Evolutionary conservation across 768 basidiomycete genomes (phyloP), one percentile per base, ranked within the genome.

Genomic region (Tylopilus subfusipes): DNA sequence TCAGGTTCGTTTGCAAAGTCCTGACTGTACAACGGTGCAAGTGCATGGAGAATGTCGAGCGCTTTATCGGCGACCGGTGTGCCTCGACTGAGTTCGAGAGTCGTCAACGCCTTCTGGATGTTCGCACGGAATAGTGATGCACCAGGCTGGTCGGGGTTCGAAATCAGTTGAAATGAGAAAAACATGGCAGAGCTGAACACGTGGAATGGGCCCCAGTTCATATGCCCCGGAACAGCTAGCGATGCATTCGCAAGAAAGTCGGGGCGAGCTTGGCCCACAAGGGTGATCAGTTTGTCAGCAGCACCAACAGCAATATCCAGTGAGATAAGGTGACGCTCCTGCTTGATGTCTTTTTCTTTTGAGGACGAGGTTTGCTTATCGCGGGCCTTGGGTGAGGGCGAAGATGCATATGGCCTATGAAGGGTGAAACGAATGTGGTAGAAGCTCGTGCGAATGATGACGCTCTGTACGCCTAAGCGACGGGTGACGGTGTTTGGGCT

Each of bases 121-220:
- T 85, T 87, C 31, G 80, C 79, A 19, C 89, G 85, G 73, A 90
- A 90, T 33, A 89, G 75, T 27, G 81, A 81, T 40, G 87, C 87
- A 24, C 86, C 89, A 42, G 86, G 85, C 58, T 90, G 88, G 56
- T 88, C 87, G 48, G 88, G 86, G 62, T 88, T 85, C 33, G 84
- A 80, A 62, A 91, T 85, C 46, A 92, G 79, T 63, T 92, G 89
- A 73, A 91, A 91, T n/a, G 88, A 87, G 79, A 92, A 90, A 73
- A 92, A 92, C 85, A 92, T 90, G 46, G 88, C 88, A 19, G 90
- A 88, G 45, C 85, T 85, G 75, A 92, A 92, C 61, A 86, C 82
- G 64, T 93, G 89, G 73, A 87, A 88, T 0, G 89, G 87, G 5
- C 85, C 85, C 84, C 88, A 90, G 60, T 83, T 84, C 80, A 92